Conservation (phyloP, 192 early-diverging fungal species). For the Rhizophagus sp. region DNA sequence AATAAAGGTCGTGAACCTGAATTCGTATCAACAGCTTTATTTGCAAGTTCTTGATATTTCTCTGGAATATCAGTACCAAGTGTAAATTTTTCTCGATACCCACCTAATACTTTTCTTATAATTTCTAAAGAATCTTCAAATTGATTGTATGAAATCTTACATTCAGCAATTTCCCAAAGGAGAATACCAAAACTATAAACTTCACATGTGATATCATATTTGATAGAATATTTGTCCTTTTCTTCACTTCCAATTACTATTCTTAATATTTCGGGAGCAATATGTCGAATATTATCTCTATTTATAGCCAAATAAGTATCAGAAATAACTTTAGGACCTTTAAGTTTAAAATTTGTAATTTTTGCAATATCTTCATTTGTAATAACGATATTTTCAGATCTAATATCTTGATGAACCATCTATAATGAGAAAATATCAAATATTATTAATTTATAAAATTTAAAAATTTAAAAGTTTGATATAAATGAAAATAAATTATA, state of each 20-base stretch:
- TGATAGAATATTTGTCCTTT: too few species aligned
- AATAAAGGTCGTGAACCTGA: too few species aligned
- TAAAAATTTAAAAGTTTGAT: too few species aligned
- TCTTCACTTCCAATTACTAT: not conserved
- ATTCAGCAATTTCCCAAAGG: not conserved
- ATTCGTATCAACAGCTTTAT: too few species aligned
- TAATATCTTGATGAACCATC: not conserved
- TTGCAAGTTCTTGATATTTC: too few species aligned
- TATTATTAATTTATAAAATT: too few species aligned
- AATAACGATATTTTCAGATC: not conserved
- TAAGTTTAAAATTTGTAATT: not conserved
- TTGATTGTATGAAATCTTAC: not conserved
- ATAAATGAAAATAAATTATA: too few species aligned
- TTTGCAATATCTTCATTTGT: not conserved
- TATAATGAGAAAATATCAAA: too few species aligned
- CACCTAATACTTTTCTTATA: not conserved
- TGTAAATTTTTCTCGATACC: not conserved
- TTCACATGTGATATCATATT: not conserved
- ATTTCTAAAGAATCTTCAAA: not conserved
- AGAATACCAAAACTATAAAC: not conserved
- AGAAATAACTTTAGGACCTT: too few species aligned
- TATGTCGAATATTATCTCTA: not conserved
- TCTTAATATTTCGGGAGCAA: not conserved
- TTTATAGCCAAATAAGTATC: too few species aligned
- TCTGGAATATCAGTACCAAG: too few species aligned